Conservation (phyloP, 75 land plant species). For the Isoetes taiwanensis region DNA sequence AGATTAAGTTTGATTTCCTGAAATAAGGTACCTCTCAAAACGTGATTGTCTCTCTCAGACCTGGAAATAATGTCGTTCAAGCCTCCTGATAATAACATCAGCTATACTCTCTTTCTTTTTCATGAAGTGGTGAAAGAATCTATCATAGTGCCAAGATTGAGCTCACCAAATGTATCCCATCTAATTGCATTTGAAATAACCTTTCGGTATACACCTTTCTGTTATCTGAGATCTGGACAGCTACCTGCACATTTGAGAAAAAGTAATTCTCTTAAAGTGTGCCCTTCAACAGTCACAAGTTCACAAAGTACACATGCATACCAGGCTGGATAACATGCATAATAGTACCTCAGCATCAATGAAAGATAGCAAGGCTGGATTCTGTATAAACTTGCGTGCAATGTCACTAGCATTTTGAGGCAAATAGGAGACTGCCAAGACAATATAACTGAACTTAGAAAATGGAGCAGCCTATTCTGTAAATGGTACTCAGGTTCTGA, state of each 20-base stretch:
- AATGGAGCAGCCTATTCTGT: no score
- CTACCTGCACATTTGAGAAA: conserved; percentile 34
- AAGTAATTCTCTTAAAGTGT: not conserved
- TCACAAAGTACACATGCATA: no score
- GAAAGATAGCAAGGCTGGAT: conserved; percentile 67
- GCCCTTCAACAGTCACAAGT: no score
- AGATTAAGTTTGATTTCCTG: no score
- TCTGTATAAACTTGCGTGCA: conserved; percentile 82
- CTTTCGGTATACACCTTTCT: conserved; percentile 55
- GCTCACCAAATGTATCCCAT: conserved; percentile 98
- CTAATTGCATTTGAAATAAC: conserved; percentile 95
- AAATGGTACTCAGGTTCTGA: no score
- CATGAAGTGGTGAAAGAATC: conserved; percentile 55
- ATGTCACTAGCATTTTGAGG: conserved; percentile 96
- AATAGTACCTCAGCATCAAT: conserved; percentile 97
- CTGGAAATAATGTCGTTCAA: conserved; percentile 87
- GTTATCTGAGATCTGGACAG: conserved; percentile 84
- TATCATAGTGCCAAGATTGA: no score
- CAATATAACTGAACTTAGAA: no score
- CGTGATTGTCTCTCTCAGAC: conserved; percentile 51
- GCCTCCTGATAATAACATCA: conserved; percentile 59
- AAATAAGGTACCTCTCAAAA: conserved; percentile 61
- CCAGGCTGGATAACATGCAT: no score
- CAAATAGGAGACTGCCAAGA: conserved; percentile 68
- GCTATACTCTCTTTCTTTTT: conserved; percentile 82